Evolutionary conservation across 352 stramenopile species (phyloP), one percentile per base, ranked within the genome.

Genomic region (Phytopythium cucurbitacearum): DNA sequence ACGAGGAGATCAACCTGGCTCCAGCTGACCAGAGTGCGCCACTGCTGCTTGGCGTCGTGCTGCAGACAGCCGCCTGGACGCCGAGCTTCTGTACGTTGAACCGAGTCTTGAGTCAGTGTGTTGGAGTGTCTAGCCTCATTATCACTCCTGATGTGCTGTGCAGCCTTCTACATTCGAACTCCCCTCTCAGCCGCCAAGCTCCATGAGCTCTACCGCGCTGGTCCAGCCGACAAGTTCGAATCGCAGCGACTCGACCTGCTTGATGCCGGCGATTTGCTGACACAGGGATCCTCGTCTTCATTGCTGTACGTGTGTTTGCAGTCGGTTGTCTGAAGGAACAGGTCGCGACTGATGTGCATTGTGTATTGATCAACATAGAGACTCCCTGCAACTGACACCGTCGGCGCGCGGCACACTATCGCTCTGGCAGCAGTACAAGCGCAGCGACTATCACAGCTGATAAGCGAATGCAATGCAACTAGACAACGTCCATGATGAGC

Each of bases 401-500:
- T 85, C 69, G 6, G 74, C 71, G 1, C 64, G 67, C 33, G 74
- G 74, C 3, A 81, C 69, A 8, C 51, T 83, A 3, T 40, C 39
- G 16, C 53, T 85, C 12, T 85, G 71, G 71, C 71, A 67, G 40
- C 48, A 74, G 40, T 74, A 73, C 45, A 54, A 54, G 69, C 59
- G 15, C 49, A 67, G 42, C 40, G 44, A 51, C 50, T 43, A 10
- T 49, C 51, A 46, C n/a, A 60, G 41, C 21, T 51, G 12, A 32
- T 32, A 60, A 53, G 37, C 34, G 39, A 35, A 48, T 64, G 15
- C 34, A 58, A 42, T 12, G 9, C 38, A 12, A 54, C 56, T 75
- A 65, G 9, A 86, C 77, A n/a, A 94, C 81, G 45, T 99, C 96
- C 73, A 98, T 97, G 61, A 99, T 97, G 7, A 99, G 76, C 12